These are phyloP conservation scores for Coffea humblotiana DNA, from an alignment of 305 asterid genomes.

Conservation along the genomic window DNA sequence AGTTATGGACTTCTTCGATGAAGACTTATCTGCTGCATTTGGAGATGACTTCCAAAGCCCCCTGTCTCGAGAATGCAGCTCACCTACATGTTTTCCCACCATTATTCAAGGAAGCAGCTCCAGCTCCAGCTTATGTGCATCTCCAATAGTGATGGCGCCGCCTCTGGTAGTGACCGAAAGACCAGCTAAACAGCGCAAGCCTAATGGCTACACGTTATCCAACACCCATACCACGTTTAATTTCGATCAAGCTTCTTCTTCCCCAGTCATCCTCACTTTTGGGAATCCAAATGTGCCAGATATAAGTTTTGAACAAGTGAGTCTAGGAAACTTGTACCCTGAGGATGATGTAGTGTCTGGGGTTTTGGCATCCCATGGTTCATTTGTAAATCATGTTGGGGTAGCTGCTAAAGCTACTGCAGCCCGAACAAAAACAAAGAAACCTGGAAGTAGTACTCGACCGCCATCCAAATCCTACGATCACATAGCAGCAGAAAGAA, in stretches of 20 bases:
- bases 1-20: constrained; percentile 16
- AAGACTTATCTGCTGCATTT: constrained; percentile 14
- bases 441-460: constrained; percentile 31
- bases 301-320: constrained; percentile 21
- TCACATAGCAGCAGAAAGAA: constrained; percentile 58
- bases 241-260: constrained; percentile 7
- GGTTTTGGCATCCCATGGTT: constrained; percentile 9
- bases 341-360: constrained; percentile 4
- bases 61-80: constrained; percentile 10
- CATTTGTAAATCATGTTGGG: constrained; percentile 20
- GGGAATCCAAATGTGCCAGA: constrained; percentile 20
- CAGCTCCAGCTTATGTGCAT: background rate
- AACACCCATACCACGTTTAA: background rate
- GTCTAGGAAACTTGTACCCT: background rate
- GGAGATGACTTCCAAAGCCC: constrained; percentile 27
- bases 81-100: too few species aligned
- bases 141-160: background rate
- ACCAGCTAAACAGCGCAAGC: background rate
- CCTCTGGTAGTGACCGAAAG: background rate
- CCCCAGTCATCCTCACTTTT: constrained; percentile 31
- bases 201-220: background rate
- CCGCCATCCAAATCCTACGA: constrained; percentile 56
- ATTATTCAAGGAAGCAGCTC: background rate
- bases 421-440: constrained; percentile 16
- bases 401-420: constrained; percentile 3